phyloP scores from a whole-genome alignment of 2,329 filamentous ascomycete genomes.

The Botrytis byssoidea region DNA sequence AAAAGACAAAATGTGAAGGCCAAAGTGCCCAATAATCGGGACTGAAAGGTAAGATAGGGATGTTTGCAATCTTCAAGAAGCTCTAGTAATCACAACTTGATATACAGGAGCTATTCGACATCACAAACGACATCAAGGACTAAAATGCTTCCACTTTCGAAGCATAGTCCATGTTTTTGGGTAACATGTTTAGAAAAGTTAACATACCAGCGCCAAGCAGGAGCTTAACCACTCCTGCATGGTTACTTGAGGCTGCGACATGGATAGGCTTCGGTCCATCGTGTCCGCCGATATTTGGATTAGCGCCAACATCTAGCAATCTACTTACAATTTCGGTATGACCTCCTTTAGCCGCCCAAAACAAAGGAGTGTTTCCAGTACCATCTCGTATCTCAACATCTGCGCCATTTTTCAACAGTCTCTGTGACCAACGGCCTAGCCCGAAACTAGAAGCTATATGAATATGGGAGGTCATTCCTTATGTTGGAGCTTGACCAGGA shows the following conservation, averaged over 20 bases:
- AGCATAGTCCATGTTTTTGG: accelerated
- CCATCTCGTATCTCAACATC: conserved; percentile 23
- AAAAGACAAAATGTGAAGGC: background rate
- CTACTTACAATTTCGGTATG: conserved; percentile 21
- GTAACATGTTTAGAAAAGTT: background rate
- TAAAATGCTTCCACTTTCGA: background rate
- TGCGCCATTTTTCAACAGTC: conserved; percentile 18
- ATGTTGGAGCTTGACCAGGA: background rate
- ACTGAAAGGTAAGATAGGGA: background rate
- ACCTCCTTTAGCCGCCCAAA: conserved; percentile 32
- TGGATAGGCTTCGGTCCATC: conserved; percentile 41
- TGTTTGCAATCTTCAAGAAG: background rate
- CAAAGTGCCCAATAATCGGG: no score
- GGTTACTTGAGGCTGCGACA: conserved; percentile 39
- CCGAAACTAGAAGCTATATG: conserved; percentile 27
- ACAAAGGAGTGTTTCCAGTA: conserved; percentile 25
- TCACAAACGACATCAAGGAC: background rate
- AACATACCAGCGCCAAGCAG: conserved; percentile 40
- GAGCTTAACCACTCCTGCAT: conserved; percentile 33
- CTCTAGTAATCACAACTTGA: background rate
- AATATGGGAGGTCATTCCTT: conserved; percentile 26
- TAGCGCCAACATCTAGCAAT: conserved; percentile 25
- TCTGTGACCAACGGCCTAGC: conserved; percentile 20
- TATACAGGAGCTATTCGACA: background rate
- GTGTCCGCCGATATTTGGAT: conserved; percentile 32